Evolutionary conservation across 1,284 basidiomycete genomes (phyloP).

Genomic region (Moesziomyces antarcticus): DNA sequence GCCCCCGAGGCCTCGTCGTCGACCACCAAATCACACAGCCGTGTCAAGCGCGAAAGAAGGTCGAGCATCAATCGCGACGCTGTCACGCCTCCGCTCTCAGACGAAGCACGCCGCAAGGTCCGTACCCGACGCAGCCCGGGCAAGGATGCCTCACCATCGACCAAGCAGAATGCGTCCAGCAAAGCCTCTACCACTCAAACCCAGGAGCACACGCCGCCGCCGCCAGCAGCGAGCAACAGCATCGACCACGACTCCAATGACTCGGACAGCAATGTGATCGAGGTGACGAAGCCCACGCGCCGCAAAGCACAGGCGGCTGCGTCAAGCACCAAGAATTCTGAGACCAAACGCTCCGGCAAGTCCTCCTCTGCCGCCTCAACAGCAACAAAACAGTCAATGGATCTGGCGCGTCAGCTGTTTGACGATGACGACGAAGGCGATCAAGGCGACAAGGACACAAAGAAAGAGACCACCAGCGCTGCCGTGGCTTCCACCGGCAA

Average conservation of each 20-base stretch:
- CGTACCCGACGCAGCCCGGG: constrained; percentile 17
- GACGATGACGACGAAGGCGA: constrained; percentile 11
- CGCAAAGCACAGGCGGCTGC: constrained; percentile 4
- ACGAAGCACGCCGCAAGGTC: constrained; percentile 13
- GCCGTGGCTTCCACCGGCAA: neutral
- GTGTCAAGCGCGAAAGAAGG: constrained; percentile 12
- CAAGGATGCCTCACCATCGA: constrained; percentile 10
- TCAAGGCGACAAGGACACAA: neutral
- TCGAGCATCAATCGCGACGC: constrained; percentile 16
- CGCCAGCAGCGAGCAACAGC: neutral
- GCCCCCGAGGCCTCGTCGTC: constrained; percentile 10
- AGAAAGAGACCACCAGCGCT: neutral
- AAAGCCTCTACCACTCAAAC: neutral
- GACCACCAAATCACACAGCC: neutral
- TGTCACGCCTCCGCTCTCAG: constrained; percentile 2
- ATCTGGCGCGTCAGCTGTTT: constrained; percentile 26
- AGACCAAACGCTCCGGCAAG: neutral
- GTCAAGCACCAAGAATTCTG: neutral
- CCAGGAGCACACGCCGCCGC: neutral
- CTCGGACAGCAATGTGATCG: neutral
- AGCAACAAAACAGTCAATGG: neutral
- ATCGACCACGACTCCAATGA: neutral
- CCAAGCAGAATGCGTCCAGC: neutral
- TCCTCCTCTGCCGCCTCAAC: neutral
- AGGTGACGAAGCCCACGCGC: neutral